Evolutionary conservation across 192 early-diverging fungal genomes (phyloP), one percentile per base, ranked within the genome.

Genomic region (Coemansia sp.): DNA sequence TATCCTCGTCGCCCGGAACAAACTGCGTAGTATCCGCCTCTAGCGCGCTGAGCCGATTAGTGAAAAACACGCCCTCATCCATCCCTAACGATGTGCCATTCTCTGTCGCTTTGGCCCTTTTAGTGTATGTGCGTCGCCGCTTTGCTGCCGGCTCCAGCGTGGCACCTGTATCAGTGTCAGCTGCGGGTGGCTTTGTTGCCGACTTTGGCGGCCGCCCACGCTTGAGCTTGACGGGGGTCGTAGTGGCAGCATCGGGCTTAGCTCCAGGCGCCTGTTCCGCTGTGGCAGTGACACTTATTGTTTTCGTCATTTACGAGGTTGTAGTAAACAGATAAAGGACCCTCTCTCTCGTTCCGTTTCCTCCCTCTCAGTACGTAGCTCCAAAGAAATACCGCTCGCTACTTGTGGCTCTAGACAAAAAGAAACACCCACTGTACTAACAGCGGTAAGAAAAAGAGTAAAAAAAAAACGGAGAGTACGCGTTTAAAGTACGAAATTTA

Each of bases 21-120:
- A 85, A 85, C 56, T 74, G 63, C 23, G 74, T 57, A 6, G 86
- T 84, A 62, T 86, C 83, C 0, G 86, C 84, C 26, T 89, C 85
- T 8, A 68, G 77, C 16, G 65, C 67, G 6, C 74, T 83, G 13
- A 91, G 46, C 56, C 83, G 82, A 24, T 62, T 70, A 31, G 61
- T 59, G 46, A 79, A 79, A 31, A 79, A 79, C 65, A 79, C 71
- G 18, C 62, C 63, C 5, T 65, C 65, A 2, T 69, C 38, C 0
- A 50, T 51, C 34, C 67, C 71, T 1, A 57, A 48, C 3, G 55
- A 26, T 35, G 39, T n/a, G 18, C 24, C 2, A 21, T 8, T 3
- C 2, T 7, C 24, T 7, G 37, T 34, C 0, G 18, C 33, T 58
- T 71, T 67, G 39, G 63, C 23, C 46, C 69, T 66, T 55, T 65